Conservation (phyloP, 202 grass and related monocot species). For the Digitaria exilis region DNA sequence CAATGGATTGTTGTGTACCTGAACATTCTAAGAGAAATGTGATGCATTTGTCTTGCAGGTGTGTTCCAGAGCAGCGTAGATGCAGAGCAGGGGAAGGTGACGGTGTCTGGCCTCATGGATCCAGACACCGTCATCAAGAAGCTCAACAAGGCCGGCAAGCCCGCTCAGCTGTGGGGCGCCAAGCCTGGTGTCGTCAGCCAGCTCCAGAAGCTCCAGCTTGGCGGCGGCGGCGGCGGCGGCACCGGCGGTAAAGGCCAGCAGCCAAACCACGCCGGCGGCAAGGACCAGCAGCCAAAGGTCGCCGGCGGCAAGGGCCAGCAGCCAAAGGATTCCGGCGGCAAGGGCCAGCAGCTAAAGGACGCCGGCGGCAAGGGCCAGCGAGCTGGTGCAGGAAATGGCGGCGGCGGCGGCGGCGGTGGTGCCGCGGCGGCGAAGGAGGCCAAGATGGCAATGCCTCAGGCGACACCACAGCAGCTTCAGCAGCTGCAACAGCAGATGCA, state of each 20-base stretch:
- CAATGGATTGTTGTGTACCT: not conserved
- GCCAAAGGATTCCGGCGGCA: slow-evolving; percentile 30
- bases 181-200: slow-evolving; percentile 52
- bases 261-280: slow-evolving; percentile 17
- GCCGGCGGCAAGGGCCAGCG: slow-evolving; percentile 31
- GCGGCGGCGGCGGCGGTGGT: slow-evolving; percentile 10
- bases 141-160: slow-evolving; percentile 78
- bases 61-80: slow-evolving; percentile 68
- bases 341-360: slow-evolving; percentile 37
- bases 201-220: slow-evolving; percentile 63
- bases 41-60: slow-evolving; percentile 44
- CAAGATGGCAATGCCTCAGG: slow-evolving; percentile 44
- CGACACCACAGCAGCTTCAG: slow-evolving; percentile 62
- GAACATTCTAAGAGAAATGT: not conserved
- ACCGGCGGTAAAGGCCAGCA: slow-evolving; percentile 16
- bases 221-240: slow-evolving; percentile 37
- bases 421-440: slow-evolving; percentile 26
- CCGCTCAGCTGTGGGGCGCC: slow-evolving; percentile 63
- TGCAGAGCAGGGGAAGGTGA: slow-evolving; percentile 70
- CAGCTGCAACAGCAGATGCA: slow-evolving; percentile 73
- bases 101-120: slow-evolving; percentile 67
- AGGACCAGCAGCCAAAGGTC: slow-evolving; percentile 25
- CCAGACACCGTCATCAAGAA: slow-evolving; percentile 70
- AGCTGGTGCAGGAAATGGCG: not conserved
- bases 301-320: slow-evolving; percentile 8